Conservation (phyloP, 2,329 filamentous ascomycete genomes). For the Neobulgaria alba region DNA sequence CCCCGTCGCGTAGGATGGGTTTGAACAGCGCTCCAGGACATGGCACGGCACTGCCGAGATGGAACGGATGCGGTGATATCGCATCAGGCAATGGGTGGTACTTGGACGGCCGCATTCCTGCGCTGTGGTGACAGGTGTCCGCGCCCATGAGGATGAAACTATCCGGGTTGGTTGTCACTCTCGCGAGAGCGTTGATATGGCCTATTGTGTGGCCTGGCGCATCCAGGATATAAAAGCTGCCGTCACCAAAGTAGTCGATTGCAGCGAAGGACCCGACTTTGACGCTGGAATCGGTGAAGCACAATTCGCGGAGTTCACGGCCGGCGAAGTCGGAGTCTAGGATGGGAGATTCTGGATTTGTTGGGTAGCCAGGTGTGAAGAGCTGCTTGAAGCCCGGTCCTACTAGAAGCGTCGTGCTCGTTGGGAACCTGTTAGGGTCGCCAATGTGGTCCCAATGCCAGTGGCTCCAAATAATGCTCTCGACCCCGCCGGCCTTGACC, state of each 20-base stretch:
- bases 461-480: constrained; percentile 33
- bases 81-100: constrained; percentile 32
- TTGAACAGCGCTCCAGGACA: constrained; percentile 36
- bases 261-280: constrained; percentile 37
- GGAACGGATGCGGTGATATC: constrained; percentile 34
- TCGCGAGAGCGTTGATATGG: constrained; percentile 35
- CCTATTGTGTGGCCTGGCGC: constrained; percentile 38
- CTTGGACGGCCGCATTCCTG: constrained; percentile 36
- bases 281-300: constrained; percentile 12
- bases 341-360: constrained; percentile 29
- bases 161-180: constrained; percentile 28
- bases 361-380: constrained; percentile 40
- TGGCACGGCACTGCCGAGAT: constrained; percentile 16
- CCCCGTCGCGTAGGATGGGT: constrained; percentile 30
- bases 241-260: constrained; percentile 46
- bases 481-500: constrained; percentile 27
- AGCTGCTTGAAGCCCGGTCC: constrained; percentile 41
- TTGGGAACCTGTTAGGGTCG: constrained; percentile 38
- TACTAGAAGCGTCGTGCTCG: constrained; percentile 38
- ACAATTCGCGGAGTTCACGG: constrained; percentile 7
- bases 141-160: constrained; percentile 42
- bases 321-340: constrained; percentile 28
- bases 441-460: constrained; percentile 46
- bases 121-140: constrained; percentile 38
- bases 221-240: constrained; percentile 43